These are phyloP conservation scores for Neurospora sp. DNA, from an alignment of 495 filamentous ascomycete genomes.

Conservation along the genomic window DNA sequence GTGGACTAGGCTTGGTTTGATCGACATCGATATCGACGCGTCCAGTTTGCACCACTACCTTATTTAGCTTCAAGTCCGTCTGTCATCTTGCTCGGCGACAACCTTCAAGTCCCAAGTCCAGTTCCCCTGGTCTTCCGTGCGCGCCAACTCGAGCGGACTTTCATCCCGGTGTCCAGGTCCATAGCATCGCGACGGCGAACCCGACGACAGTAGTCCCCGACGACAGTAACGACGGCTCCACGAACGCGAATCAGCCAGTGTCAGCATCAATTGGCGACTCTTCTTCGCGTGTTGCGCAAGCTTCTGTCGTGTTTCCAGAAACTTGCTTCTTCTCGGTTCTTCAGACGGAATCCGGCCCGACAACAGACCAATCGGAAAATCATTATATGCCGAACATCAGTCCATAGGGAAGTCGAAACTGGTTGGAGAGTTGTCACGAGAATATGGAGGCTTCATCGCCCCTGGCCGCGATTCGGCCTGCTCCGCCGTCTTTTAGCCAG, in stretches of 20 bases:
- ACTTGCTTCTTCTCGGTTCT: not conserved
- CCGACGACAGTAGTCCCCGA: not conserved
- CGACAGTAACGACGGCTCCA: not conserved
- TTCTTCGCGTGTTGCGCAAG: not conserved
- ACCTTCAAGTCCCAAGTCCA: not conserved
- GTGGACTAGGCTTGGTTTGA: not conserved
- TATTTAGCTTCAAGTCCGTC: not conserved
- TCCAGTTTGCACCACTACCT: not conserved
- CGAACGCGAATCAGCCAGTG: not conserved
- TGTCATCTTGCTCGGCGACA: not conserved
- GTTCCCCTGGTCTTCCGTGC: not conserved
- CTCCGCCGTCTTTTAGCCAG: constrained; percentile 43
- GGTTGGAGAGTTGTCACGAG: not conserved
- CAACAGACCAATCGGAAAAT: not conserved
- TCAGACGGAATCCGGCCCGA: not conserved
- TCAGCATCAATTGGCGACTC: not conserved
- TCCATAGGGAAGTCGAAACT: not conserved
- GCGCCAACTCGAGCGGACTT: not conserved
- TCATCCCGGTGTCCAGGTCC: not conserved
- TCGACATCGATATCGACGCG: not conserved
- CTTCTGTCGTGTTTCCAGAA: not conserved
- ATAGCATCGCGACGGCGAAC: not conserved
- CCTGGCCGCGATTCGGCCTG: constrained; percentile 84
- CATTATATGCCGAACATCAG: not conserved
- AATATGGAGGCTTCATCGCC: constrained; percentile 90